These are phyloP conservation scores for Pichia sp. DNA, from an alignment of 1,139 yeast species.

Conservation along the genomic window DNA sequence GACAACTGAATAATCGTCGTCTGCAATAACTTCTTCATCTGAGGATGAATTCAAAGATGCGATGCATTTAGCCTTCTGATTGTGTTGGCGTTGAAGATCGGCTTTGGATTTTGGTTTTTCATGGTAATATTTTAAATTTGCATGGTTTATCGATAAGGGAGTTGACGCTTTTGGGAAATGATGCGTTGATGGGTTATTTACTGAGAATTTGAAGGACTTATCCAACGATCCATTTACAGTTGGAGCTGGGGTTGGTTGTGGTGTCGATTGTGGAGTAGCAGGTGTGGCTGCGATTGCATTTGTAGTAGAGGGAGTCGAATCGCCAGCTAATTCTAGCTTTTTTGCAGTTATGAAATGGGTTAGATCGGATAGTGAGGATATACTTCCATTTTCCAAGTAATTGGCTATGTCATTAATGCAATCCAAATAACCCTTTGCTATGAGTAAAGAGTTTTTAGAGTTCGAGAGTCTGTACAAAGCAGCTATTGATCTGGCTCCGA, in stretches of 20 bases:
- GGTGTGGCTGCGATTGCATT: no score
- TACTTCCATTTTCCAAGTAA: conserved; percentile 34
- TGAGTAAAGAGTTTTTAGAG: conserved; percentile 41
- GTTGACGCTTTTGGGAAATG: conserved; percentile 16
- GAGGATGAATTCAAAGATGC: not conserved
- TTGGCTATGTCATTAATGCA: conserved; percentile 55
- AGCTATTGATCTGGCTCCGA: conserved; percentile 66
- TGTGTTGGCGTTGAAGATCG: not conserved
- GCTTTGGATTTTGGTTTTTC: not conserved
- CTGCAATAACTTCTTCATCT: conserved; percentile 7
- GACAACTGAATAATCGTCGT: not conserved
- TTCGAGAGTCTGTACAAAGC: conserved; percentile 55
- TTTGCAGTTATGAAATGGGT: conserved; percentile 7
- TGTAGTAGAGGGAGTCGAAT: not conserved
- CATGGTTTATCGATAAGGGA: conserved; percentile 16
- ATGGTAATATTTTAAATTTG: conserved; percentile 8
- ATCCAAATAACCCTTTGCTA: conserved; percentile 53
- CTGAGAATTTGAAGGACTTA: conserved; percentile 12
- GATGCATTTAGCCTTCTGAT: not conserved
- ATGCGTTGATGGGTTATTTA: conserved; percentile 14
- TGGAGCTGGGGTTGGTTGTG: no score
- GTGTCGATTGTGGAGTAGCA: no score
- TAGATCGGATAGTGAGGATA: conserved; percentile 5
- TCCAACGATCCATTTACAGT: not conserved
- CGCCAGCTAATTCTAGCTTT: not conserved